Evolutionary conservation across 306 rosid genomes (phyloP), one percentile per base, ranked within the genome.

Genomic region (Quercus cerris): DNA sequence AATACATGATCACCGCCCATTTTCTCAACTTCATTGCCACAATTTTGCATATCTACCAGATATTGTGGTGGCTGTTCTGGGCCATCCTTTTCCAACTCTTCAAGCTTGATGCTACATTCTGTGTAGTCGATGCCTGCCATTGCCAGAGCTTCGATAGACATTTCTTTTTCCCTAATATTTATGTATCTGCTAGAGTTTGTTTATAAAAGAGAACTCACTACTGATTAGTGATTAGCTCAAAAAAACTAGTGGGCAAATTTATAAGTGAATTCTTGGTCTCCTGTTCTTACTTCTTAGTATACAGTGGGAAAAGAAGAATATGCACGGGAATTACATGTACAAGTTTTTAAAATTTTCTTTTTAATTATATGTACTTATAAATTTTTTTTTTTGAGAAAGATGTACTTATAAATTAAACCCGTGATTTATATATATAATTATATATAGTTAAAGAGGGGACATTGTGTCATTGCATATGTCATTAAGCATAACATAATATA

Each of bases 61-160:
- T 81, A 31, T 57, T 81, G 28, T 6, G 77, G 77, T 30, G 82
- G 69, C 18, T n/a, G 69, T 11, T 71, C 46, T 10, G 75, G 56
- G 46, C 78, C 31, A 59, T 22, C 8, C 10, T 22, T 33, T 28
- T 83, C 83, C 83, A 83, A 81, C 57, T 54, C 77, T 58, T 84
- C 49, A 33, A 73, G 13, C 56, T 72, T 75, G 19, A 84, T 25
- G 23, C 77, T 46, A 33, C 67, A 68, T 14, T 81, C 75, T 75
- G 8, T 69, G 70, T 69, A 76, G 54, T 89, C 85, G 6, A 77
- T 77, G 25, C 91, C 87, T 6, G 88, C 89, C 92, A 91, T 88
- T 80, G 88, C 92, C 18, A 77, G 69, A 72, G 89, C 87, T 85
- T 86, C 85, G 44, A 66, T 11, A 30, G 89, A 85, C 84, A 85